A percentile compares a stretch with the other conserved stretches of the same genome.
Conservation (phyloP, 1,284 basidiomycete genomes). For the Trametes polyzona region DNA sequence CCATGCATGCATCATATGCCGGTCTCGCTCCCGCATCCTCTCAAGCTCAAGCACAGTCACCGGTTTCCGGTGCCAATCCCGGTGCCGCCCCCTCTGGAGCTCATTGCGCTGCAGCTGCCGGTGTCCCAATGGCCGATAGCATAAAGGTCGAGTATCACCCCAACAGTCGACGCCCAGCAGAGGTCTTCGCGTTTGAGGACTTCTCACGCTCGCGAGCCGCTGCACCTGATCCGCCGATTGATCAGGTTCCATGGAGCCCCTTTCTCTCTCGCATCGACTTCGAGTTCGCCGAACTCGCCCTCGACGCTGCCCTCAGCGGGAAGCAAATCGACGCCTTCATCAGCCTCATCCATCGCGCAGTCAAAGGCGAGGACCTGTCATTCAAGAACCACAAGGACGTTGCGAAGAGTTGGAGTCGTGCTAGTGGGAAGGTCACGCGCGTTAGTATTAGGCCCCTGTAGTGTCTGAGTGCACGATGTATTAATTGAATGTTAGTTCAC, state of each 20-base stretch:
- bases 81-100: too few species aligned
- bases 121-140: not conserved
- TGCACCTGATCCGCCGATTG: not conserved
- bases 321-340: slow-evolving; percentile 27
- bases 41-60: too few species aligned
- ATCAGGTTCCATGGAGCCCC: slow-evolving; percentile 9
- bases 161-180: not conserved
- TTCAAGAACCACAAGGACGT: slow-evolving; percentile 16
- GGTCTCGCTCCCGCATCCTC: too few species aligned
- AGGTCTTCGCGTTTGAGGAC: not conserved
- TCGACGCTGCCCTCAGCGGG: slow-evolving; percentile 27
- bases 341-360: slow-evolving; percentile 11
- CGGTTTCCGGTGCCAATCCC: too few species aligned
- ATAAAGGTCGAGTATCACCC: not conserved
- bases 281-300: slow-evolving; percentile 33
- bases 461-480: not conserved
- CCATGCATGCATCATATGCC: too few species aligned
- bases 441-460: slow-evolving; percentile 7
- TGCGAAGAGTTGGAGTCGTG: slow-evolving; percentile 1
- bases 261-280: slow-evolving; percentile 31
- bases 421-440: not conserved
- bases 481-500: slow-evolving; percentile 21
- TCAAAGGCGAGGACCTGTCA: slow-evolving; percentile 4
- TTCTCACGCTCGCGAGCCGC: not conserved
- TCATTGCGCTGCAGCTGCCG: too few species aligned